These are phyloP conservation scores for Laburnicola sp. DNA, from an alignment of 2,329 filamentous ascomycete species.

Conservation along the genomic window DNA sequence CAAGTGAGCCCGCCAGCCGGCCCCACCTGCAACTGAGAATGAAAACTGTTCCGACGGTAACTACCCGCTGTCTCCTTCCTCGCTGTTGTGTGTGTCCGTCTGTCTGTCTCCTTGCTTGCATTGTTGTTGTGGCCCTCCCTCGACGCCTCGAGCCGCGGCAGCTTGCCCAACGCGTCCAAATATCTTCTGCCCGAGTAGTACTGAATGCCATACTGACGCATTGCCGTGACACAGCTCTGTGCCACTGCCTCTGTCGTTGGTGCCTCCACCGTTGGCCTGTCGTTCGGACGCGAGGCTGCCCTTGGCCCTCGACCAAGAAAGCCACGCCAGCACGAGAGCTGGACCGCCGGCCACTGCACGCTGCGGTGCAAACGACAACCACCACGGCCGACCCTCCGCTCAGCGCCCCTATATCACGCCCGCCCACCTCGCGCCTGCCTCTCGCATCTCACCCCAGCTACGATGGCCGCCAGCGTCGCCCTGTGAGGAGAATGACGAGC, in stretches of 20 bases:
- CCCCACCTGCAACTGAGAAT: slow-evolving; percentile 46
- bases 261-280: slow-evolving; percentile 62
- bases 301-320: slow-evolving; percentile 46
- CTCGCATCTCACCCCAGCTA: slow-evolving; percentile 30
- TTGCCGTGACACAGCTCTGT: slow-evolving; percentile 57
- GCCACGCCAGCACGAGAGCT: slow-evolving; percentile 39
- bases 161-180: slow-evolving; percentile 30
- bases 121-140: slow-evolving; percentile 34
- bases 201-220: slow-evolving; percentile 43
- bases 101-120: slow-evolving; percentile 21
- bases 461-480: slow-evolving; percentile 37
- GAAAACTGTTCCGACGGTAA: slow-evolving; percentile 54
- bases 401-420: slow-evolving; percentile 27
- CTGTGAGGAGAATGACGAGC: slow-evolving; percentile 42
- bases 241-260: slow-evolving; percentile 64
- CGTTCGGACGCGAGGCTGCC: slow-evolving; percentile 57
- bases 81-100: not conserved
- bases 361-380: slow-evolving; percentile 33
- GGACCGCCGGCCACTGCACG: slow-evolving; percentile 32
- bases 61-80: slow-evolving; percentile 23
- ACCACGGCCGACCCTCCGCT: slow-evolving; percentile 29
- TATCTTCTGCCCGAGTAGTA: slow-evolving; percentile 29
- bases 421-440: slow-evolving; percentile 31
- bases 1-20: slow-evolving; percentile 44
- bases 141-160: slow-evolving; percentile 26